These are phyloP conservation scores for Aspergillus leporis DNA, from an alignment of 495 filamentous ascomycete genomes.

Conservation along the genomic window DNA sequence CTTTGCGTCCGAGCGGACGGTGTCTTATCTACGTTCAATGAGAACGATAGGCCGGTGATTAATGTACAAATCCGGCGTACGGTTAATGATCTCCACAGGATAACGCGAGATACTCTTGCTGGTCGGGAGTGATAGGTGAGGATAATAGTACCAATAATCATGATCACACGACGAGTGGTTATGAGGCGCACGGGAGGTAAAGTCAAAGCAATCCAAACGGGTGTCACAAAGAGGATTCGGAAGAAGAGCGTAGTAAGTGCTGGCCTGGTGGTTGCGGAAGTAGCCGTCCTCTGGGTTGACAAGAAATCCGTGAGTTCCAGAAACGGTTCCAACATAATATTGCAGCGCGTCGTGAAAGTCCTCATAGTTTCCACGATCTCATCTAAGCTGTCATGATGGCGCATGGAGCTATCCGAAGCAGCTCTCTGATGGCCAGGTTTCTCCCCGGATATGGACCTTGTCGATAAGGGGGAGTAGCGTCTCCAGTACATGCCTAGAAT, in stretches of 20 bases:
- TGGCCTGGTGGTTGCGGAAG: constrained; percentile 88
- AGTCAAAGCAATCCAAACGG: constrained; percentile 81
- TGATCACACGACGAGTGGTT: constrained; percentile 79
- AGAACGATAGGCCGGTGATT: constrained; percentile 79
- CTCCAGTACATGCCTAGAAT: constrained; percentile 92
- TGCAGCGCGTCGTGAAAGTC: constrained; percentile 84
- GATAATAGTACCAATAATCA: constrained; percentile 75
- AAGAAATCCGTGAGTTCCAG: constrained; percentile 88
- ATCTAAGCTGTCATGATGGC: constrained; percentile 83
- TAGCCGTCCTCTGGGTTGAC: constrained; percentile 86
- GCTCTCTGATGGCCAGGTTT: constrained; percentile 52
- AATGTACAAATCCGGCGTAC: constrained; percentile 65
- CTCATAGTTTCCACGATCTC: constrained; percentile 94
- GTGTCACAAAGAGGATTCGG: constrained; percentile 82
- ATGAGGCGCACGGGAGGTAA: constrained; percentile 82
- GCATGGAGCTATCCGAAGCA: constrained; percentile 62
- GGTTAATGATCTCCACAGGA: constrained; percentile 84
- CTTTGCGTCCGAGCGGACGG: constrained; percentile 38
- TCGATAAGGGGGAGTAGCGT: constrained; percentile 86
- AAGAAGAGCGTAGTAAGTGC: constrained; percentile 87
- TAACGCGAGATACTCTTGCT: constrained; percentile 77
- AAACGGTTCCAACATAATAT: constrained; percentile 86
- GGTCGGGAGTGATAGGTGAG: constrained; percentile 91
- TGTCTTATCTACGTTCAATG: constrained; percentile 32
- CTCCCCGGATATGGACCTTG: constrained; percentile 70